Conservation (phyloP, 495 filamentous ascomycete genomes). For the Trichoderma reesei region DNA sequence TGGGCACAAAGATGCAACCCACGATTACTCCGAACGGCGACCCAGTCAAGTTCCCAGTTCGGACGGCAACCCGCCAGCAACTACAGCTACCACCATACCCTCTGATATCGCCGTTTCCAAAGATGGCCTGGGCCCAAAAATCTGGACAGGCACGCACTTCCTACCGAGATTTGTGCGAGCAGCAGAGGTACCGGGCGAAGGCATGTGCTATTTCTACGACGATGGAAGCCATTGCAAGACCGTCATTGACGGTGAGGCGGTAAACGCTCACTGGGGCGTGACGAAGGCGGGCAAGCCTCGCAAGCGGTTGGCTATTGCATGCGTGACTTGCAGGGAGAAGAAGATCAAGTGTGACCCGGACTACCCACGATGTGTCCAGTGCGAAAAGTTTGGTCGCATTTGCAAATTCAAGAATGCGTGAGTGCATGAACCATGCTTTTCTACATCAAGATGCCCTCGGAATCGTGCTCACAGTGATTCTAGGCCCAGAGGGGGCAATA, state of each 20-base stretch:
- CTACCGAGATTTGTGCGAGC: constrained; percentile 48
- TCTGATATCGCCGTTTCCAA: constrained; percentile 37
- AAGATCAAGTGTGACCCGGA: constrained; percentile 95
- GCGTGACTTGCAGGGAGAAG: constrained; percentile 85
- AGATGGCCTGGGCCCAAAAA: constrained; percentile 48
- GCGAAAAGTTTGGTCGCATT: constrained; percentile 74
- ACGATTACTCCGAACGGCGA: constrained; percentile 21
- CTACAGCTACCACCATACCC: constrained; percentile 28
- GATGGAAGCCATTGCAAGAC: constrained; percentile 78
- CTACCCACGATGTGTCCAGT: constrained; percentile 75
- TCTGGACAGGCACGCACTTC: constrained; percentile 52
- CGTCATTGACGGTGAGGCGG: constrained; percentile 71
- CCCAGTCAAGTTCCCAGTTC: constrained; percentile 18
- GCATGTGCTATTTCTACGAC: constrained; percentile 78
- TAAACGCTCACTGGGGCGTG: constrained; percentile 87
- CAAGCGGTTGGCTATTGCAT: constrained; percentile 82
- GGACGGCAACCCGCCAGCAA: constrained; percentile 25
- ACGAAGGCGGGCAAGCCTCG: constrained; percentile 88
- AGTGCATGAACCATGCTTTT: constrained; percentile 29
- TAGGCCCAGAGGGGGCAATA: constrained; percentile 46
- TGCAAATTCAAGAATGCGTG: constrained; percentile 86
- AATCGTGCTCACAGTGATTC: constrained; percentile 15
- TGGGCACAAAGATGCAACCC: constrained; percentile 10
- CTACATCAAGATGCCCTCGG: background rate
- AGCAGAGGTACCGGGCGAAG: constrained; percentile 63